phyloP scores from a whole-genome alignment of 2,329 filamentous ascomycete genomes.

The Fusarium brevicatenulatum region DNA sequence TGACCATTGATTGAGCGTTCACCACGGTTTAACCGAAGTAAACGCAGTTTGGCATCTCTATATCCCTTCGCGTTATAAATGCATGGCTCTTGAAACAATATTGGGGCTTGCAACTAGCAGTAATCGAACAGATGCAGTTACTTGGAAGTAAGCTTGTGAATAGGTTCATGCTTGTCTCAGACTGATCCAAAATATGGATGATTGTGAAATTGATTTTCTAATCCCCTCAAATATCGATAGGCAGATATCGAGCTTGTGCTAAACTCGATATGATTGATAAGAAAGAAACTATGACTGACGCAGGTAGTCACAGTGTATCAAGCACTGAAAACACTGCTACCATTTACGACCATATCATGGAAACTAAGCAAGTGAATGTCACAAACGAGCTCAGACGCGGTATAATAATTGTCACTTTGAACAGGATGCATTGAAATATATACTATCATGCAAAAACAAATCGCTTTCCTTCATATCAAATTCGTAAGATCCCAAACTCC shows the following conservation, averaged over 20 bases:
- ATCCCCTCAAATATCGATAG: fast-evolving
- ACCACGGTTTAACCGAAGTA: neutral
- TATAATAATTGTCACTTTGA: fast-evolving
- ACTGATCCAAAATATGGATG: too few relatives aligned
- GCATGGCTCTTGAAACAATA: neutral
- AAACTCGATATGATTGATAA: neutral
- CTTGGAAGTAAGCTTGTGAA: neutral
- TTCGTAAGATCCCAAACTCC: neutral
- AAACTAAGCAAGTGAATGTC: too few relatives aligned
- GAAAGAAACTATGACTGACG: neutral
- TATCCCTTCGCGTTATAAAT: neutral
- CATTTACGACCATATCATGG: neutral
- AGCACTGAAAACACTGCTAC: neutral
- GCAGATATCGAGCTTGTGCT: too few relatives aligned
- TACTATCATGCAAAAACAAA: neutral
- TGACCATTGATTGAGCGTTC: neutral
- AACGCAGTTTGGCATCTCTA: neutral
- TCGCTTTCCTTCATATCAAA: neutral
- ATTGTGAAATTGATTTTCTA: neutral
- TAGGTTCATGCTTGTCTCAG: neutral
- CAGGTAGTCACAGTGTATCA: neutral
- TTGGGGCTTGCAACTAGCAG: neutral
- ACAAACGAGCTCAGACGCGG: neutral
- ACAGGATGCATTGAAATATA: neutral
- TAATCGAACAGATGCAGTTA: neutral